Evolutionary conservation across 495 filamentous ascomycete species (phyloP).

Genomic region (Xylaria sp.): DNA sequence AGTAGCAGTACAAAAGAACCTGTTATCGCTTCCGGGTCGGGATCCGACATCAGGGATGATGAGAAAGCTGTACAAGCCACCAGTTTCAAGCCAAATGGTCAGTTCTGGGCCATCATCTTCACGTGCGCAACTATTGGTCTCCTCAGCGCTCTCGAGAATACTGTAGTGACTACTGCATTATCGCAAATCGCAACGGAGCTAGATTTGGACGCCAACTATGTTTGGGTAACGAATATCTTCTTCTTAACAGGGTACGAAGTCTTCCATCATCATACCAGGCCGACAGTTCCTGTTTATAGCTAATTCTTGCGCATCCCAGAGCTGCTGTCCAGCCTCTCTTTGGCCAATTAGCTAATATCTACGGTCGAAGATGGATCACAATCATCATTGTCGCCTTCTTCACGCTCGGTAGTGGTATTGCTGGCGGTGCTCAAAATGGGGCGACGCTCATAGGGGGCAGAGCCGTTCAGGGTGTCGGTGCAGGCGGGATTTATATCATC

Average conservation of each 20-base stretch:
- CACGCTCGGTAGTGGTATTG: conserved; percentile 49
- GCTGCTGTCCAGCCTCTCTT: conserved; percentile 25
- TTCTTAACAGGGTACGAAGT: conserved; percentile 41
- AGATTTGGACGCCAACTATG: conserved; percentile 39
- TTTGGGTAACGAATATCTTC: conserved; percentile 52
- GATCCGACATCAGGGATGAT: too few relatives aligned
- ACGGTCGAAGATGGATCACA: conserved; percentile 48
- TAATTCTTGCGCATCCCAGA: neutral
- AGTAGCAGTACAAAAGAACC: too few relatives aligned
- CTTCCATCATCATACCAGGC: neutral
- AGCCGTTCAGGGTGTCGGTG: conserved; percentile 78
- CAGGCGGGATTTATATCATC: conserved; percentile 75
- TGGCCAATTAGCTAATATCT: conserved; percentile 47
- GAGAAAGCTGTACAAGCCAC: neutral
- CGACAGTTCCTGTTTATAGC: neutral
- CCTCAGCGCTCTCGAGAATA: conserved; percentile 36
- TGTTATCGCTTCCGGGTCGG: too few relatives aligned
- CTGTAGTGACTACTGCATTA: conserved; percentile 47
- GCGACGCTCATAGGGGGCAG: conserved; percentile 74
- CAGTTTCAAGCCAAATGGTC: neutral
- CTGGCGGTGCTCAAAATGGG: conserved; percentile 41
- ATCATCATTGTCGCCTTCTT: conserved; percentile 45
- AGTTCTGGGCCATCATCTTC: conserved; percentile 39
- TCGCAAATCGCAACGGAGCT: conserved; percentile 45
- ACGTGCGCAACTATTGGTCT: conserved; percentile 47